Percentiles rank a stretch among this genome's conserved stretches.
phyloP scores from a whole-genome alignment of 2,329 filamentous ascomycete genomes.

The Lasiodiplodia hormozganensis region DNA sequence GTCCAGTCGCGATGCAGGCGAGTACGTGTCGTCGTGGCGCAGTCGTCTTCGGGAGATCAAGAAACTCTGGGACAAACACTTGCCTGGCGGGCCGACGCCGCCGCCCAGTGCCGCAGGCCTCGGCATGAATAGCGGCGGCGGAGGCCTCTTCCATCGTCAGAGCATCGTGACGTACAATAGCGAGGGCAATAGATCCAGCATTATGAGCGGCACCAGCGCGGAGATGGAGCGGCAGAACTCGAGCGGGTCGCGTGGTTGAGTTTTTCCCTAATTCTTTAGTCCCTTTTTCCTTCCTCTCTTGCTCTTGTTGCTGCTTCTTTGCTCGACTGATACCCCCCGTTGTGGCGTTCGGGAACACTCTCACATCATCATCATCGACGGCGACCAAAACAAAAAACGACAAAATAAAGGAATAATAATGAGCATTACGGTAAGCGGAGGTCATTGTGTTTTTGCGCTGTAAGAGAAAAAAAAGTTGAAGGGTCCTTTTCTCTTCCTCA shows the following conservation, averaged over 20 bases:
- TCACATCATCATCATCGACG: constrained; percentile 16
- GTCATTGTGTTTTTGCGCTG: not conserved
- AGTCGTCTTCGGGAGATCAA: constrained; percentile 85
- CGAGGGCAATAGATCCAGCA: constrained; percentile 46
- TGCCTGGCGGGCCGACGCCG: constrained; percentile 25
- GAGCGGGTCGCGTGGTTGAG: constrained; percentile 22
- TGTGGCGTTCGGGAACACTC: constrained; percentile 19
- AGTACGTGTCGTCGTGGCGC: constrained; percentile 89
- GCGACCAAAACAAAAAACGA: not conserved
- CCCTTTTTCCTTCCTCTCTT: not conserved
- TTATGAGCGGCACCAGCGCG: constrained; percentile 38
- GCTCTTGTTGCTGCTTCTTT: constrained; percentile 17
- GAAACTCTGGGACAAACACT: constrained; percentile 74
- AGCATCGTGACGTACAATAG: constrained; percentile 46
- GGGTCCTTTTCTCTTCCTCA: not conserved
- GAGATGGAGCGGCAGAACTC: constrained; percentile 32
- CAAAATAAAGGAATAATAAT: constrained; percentile 1
- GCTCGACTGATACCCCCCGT: constrained; percentile 24
- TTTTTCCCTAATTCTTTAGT: not conserved
- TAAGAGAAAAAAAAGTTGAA: not conserved
- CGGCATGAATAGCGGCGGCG: constrained; percentile 39
- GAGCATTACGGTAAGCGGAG: not conserved
- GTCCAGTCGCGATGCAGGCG: constrained; percentile 76
- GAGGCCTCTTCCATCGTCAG: constrained; percentile 41
- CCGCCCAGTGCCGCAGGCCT: constrained; percentile 40